These are phyloP conservation scores for Ogataea philodendri DNA, from an alignment of 805 yeast genomes.

Conservation along the genomic window DNA sequence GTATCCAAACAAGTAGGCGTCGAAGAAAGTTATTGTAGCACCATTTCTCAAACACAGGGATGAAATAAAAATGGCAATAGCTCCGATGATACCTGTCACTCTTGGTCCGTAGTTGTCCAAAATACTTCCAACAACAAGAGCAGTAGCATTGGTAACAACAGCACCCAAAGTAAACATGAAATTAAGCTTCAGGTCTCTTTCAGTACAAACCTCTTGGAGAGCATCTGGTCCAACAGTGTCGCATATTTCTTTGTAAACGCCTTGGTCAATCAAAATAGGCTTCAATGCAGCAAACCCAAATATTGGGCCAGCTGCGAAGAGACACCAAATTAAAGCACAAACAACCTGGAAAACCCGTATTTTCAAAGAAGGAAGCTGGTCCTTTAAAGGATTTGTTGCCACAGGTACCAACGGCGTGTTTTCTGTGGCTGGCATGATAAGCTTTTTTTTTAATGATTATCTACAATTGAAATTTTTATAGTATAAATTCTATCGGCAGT, in stretches of 20 bases:
- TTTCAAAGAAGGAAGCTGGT: constrained; percentile 25
- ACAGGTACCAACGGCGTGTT: constrained; percentile 25
- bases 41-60: constrained; percentile 36
- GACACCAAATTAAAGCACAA: constrained; percentile 84
- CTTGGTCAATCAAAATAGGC: constrained; percentile 73
- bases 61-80: constrained; percentile 57
- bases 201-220: constrained; percentile 44
- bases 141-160: constrained; percentile 78
- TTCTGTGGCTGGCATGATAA: constrained; percentile 24
- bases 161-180: constrained; percentile 84
- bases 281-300: constrained; percentile 96
- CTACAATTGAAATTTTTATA: constrained; percentile 1
- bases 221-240: constrained; percentile 15
- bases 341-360: constrained; percentile 50
- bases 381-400: constrained; percentile 2
- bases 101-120: constrained; percentile 81
- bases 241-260: constrained; percentile 70
- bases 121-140: constrained; percentile 77
- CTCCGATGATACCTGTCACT: constrained; percentile 72
- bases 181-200: constrained; percentile 82
- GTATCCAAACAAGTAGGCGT: constrained; percentile 75
- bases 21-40: constrained; percentile 35
- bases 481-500: neutral
- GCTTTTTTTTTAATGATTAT: too few species aligned
- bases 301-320: constrained; percentile 88